Percentiles rank a stretch among this genome's conserved stretches.
Evolutionary conservation across 495 filamentous ascomycete species (phyloP).

Genomic region (Ramalina peruviana): DNA sequence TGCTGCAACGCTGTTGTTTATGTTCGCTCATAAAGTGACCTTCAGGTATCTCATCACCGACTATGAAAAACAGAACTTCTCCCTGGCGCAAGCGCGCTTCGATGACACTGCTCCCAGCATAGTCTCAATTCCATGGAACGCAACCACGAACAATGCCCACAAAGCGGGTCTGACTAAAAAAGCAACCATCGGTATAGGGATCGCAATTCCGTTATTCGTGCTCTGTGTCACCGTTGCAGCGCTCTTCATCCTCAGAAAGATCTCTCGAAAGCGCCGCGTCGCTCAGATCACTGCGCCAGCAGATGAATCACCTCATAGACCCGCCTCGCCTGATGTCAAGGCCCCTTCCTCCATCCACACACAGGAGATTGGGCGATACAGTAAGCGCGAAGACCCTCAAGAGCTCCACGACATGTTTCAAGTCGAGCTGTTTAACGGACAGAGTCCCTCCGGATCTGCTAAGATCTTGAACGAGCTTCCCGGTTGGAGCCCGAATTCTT

Average conservation of each 20-base stretch:
- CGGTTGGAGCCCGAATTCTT: not conserved
- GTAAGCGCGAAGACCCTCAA: not conserved
- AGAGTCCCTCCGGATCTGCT: conserved; percentile 4
- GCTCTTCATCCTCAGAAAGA: not conserved
- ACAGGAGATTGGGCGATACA: conserved; percentile 6
- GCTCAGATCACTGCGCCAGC: not conserved
- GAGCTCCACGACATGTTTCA: conserved; percentile 6
- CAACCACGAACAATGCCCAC: not conserved
- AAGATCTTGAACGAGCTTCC: conserved; percentile 6
- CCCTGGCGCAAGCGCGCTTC: conserved; percentile 9
- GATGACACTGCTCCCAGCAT: not conserved
- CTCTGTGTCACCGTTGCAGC: not conserved
- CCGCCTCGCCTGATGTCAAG: not conserved
- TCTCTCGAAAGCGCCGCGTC: not conserved
- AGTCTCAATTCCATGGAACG: conserved; percentile 1
- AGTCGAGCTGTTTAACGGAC: conserved; percentile 4
- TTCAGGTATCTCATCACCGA: conserved; percentile 13
- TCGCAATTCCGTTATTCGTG: not conserved
- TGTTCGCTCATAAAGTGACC: not conserved
- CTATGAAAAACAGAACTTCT: conserved; percentile 13
- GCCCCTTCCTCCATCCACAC: not conserved
- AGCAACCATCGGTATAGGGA: not conserved
- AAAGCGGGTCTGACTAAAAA: too few species aligned
- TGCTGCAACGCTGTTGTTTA: not conserved
- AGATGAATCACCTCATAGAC: too few species aligned